phyloP scores from a whole-genome alignment of 179 eudicot genomes.

The Beta corolliflora region DNA sequence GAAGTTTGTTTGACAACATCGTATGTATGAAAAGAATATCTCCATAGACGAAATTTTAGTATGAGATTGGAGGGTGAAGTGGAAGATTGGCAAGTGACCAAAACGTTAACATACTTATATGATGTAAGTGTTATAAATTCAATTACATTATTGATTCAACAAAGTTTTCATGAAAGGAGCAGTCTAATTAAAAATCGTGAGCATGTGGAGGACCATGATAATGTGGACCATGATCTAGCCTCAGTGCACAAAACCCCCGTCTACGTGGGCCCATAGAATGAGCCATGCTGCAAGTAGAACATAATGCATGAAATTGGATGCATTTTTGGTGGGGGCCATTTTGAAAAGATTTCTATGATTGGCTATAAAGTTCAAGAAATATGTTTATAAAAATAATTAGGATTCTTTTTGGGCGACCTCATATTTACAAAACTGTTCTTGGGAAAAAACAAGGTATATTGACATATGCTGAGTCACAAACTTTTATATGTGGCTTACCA shows the following conservation, averaged over 20 bases:
- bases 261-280: slow-evolving; percentile 10
- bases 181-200: background rate
- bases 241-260: background rate
- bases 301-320: slow-evolving; percentile 20
- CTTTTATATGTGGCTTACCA: no score
- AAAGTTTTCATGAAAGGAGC: background rate
- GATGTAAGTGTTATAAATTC: background rate
- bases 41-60: no score
- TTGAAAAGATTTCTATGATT: slow-evolving; percentile 18
- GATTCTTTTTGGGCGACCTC: no score
- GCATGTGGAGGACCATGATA: background rate
- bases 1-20: no score
- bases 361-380: background rate
- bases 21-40: no score
- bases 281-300: slow-evolving; percentile 24
- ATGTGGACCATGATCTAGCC: slow-evolving; percentile 15
- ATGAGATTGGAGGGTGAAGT: no score
- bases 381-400: no score
- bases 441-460: no score
- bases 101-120: background rate
- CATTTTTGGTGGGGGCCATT: background rate
- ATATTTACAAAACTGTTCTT: no score
- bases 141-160: background rate
- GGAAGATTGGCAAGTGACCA: no score
- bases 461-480: no score